phyloP scores from a whole-genome alignment of 2,329 filamentous ascomycete genomes.

The Neofusicoccum umdonicola region DNA sequence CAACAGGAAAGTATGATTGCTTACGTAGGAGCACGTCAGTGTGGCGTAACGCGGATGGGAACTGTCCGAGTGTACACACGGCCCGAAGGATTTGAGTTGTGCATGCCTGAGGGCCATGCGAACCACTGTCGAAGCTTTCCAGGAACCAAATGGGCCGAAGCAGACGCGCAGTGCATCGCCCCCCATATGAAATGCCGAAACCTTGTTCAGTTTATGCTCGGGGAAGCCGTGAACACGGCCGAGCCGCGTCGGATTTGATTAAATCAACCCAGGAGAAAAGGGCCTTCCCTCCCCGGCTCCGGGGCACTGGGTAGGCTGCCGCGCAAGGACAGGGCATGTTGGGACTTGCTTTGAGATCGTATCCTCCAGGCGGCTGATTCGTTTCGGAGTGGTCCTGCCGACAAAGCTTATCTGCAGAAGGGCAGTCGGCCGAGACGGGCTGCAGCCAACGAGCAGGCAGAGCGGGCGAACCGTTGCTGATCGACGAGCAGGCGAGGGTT shows the following conservation, averaged over 20 bases:
- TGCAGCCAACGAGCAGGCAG: background rate
- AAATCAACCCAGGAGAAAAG: background rate
- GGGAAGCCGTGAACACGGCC: conserved; percentile 1
- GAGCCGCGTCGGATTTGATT: background rate
- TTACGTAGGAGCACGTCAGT: background rate
- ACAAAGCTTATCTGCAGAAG: conserved; percentile 2
- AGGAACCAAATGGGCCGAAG: background rate
- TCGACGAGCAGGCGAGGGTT: background rate
- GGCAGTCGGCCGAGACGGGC: background rate
- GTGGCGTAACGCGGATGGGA: background rate
- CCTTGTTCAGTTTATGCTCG: background rate
- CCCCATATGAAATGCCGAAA: background rate
- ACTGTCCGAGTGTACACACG: background rate
- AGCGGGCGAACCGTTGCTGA: background rate
- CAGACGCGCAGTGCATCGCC: background rate
- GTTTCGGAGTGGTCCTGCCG: conserved; percentile 4
- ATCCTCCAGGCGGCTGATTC: background rate
- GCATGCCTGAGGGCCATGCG: background rate
- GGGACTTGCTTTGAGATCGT: background rate
- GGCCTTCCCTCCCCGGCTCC: background rate
- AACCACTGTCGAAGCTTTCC: background rate
- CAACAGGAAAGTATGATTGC: too few species aligned
- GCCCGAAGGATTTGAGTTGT: background rate
- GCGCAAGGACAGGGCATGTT: background rate
- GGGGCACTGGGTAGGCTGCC: background rate